Base-by-base conservation (phyloP, 1,284 basidiomycete genomes). In the Coniferiporia weirii region DNA sequence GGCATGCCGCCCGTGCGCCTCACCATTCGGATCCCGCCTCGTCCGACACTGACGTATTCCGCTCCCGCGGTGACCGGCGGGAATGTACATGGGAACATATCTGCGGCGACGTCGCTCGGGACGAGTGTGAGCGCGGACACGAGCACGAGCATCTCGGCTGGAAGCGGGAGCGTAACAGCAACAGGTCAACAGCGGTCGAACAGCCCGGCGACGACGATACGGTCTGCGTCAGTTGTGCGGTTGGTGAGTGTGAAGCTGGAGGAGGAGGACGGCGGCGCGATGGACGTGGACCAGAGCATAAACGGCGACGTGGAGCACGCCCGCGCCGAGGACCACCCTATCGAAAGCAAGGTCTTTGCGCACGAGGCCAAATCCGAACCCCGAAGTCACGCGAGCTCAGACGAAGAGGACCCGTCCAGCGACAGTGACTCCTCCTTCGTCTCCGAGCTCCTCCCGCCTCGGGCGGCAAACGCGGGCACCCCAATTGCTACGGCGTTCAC, bases 1-100 rank as follows among this genome's bases (percentile, higher is more conserved):
- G 40, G 17, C 19, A 9, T 35, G 17, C 51, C 51, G 9, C 56
- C 38, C 22, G 48, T 47, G 27, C 56, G 52, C 19, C 48, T 61
- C 12, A 58, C 56, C 1, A 61, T 61, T 20, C 60, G 60, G 8
- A 57, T 61, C 35, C 60, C 60, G 2, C 56, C 60, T 22, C 48
- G 43, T 6, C 27, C 44, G 5, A 17, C 55, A 6, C 20, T 47
- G 47, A 54, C 34, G 52, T 46, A 12, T n/a, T 47, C 13, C 13
- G 40, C 40, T 38, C 43, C 27, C 19, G n/a, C 7, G 13, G 15
- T 12, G 5, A 32, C 38, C 8, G 44, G 44, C 6, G 45, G 8
- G 3, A 17, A 48, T 15, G n/a, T n/a, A 36, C 32, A 48, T n/a
- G 35, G 54, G 34, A 44, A 57, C n/a, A 13, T 44, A 15, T 61